These are phyloP conservation scores for Starmerella vaccinii DNA, from an alignment of 805 yeast genomes.

Conservation along the genomic window DNA sequence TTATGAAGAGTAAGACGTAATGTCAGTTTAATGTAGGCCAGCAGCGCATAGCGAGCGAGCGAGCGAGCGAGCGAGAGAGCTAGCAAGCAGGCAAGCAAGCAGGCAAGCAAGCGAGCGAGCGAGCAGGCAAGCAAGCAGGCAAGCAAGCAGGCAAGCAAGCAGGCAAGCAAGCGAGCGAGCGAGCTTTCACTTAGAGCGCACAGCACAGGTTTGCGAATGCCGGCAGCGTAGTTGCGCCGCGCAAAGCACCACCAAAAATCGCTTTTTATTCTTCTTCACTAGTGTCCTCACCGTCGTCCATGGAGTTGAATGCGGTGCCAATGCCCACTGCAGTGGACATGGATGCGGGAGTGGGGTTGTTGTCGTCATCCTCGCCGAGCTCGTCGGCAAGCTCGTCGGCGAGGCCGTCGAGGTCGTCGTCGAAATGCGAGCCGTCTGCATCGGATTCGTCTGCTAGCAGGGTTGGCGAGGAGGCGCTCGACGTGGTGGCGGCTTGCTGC, in stretches of 20 bases:
- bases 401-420: slow-evolving; percentile 28
- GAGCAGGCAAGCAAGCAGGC: no score
- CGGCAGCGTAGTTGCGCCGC: no score
- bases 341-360: background rate
- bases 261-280: slow-evolving; percentile 22
- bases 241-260: background rate
- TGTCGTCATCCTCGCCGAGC: slow-evolving; percentile 23
- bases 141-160: no score
- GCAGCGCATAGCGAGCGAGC: no score
- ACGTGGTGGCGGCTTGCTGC: background rate
- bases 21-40: background rate
- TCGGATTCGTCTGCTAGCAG: background rate
- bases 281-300: slow-evolving; percentile 20
- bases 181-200: no score
- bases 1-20: background rate
- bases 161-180: no score
- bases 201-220: no score
- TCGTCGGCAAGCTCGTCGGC: slow-evolving; percentile 29
- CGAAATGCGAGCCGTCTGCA: slow-evolving; percentile 13
- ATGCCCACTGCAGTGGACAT: background rate
- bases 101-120: no score
- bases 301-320: slow-evolving; percentile 19
- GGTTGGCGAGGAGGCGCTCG: background rate
- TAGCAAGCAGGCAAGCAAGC: no score
- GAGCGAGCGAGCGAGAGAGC: no score